Evolutionary conservation across 306 rosid genomes (phyloP).

Genomic region (Castanea crenata): DNA sequence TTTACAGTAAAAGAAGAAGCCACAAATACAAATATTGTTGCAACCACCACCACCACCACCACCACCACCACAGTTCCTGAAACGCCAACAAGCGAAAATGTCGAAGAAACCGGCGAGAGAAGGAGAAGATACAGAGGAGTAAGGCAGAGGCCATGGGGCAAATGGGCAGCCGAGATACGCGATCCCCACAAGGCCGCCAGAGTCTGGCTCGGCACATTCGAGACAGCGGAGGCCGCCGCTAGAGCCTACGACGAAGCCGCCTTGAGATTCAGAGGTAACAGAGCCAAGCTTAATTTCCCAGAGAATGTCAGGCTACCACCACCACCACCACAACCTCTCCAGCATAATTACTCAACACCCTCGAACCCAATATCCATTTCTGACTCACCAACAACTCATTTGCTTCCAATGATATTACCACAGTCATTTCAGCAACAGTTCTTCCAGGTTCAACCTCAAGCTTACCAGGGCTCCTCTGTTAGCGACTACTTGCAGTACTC

Average conservation of each 20-base stretch:
- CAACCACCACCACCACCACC: neutral
- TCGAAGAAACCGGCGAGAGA: constrained; percentile 58
- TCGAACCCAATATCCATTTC: neutral
- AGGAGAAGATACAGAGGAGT: constrained; percentile 88
- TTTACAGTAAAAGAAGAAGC: constrained; percentile 40
- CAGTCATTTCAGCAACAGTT: constrained; percentile 12
- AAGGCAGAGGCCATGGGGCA: constrained; percentile 96
- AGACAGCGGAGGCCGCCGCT: constrained; percentile 95
- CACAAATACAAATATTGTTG: neutral
- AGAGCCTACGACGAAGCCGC: constrained; percentile 96
- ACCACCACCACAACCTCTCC: constrained; percentile 27
- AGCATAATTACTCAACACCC: neutral
- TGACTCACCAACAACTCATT: neutral
- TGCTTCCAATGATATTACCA: neutral
- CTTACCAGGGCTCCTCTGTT: constrained; percentile 30
- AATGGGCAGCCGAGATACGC: constrained; percentile 98
- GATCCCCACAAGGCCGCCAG: constrained; percentile 97
- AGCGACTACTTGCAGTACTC: constrained; percentile 69
- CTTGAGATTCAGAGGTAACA: constrained; percentile 83
- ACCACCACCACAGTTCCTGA: neutral
- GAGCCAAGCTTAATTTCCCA: constrained; percentile 93
- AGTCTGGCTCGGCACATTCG: constrained; percentile 97
- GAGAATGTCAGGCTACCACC: constrained; percentile 61
- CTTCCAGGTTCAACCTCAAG: constrained; percentile 17
- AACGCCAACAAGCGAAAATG: constrained; percentile 21